A percentile compares a stretch with the other conserved stretches of the same genome.
Conservation (phyloP, 129 eudicot species). For the Deinandra increscens region DNA sequence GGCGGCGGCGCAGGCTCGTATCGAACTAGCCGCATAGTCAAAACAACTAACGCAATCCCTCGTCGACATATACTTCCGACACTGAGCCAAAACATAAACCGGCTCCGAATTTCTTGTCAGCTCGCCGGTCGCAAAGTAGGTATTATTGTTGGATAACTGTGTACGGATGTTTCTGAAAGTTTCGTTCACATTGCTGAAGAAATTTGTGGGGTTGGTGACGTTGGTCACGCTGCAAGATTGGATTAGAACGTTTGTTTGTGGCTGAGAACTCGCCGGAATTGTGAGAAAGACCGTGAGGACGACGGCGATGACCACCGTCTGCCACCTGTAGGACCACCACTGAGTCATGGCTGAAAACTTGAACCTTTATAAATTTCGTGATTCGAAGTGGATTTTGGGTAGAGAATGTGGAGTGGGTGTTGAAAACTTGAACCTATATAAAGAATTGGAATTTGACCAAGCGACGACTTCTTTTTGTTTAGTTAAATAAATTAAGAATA, state of each 20-base stretch:
- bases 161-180: constrained; percentile 49
- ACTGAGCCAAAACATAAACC: constrained; percentile 64
- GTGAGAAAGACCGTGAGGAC: constrained; percentile 13
- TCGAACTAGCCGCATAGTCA: constrained; percentile 42
- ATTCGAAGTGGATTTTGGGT: constrained; percentile 7
- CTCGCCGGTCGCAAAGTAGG: constrained; percentile 47
- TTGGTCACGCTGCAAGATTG: constrained; percentile 56
- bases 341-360: constrained; percentile 28
- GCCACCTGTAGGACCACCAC: constrained; percentile 21
- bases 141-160: constrained; percentile 36
- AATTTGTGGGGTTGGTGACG: constrained; percentile 35
- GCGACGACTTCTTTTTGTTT: constrained; percentile 7
- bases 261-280: constrained; percentile 41
- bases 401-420: constrained; percentile 2
- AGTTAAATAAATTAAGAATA: background rate
- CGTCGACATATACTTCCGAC: constrained; percentile 57
- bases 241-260: constrained; percentile 58
- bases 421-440: too few relatives aligned
- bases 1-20: constrained; percentile 56
- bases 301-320: constrained; percentile 25
- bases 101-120: constrained; percentile 53
- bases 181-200: constrained; percentile 48
- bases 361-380: too few relatives aligned
- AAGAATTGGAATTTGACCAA: constrained; percentile 4
- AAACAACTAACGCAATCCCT: constrained; percentile 60